These are phyloP conservation scores for Berkeleyomyces rouxiae DNA, from an alignment of 2,329 filamentous ascomycete genomes.

Conservation along the genomic window DNA sequence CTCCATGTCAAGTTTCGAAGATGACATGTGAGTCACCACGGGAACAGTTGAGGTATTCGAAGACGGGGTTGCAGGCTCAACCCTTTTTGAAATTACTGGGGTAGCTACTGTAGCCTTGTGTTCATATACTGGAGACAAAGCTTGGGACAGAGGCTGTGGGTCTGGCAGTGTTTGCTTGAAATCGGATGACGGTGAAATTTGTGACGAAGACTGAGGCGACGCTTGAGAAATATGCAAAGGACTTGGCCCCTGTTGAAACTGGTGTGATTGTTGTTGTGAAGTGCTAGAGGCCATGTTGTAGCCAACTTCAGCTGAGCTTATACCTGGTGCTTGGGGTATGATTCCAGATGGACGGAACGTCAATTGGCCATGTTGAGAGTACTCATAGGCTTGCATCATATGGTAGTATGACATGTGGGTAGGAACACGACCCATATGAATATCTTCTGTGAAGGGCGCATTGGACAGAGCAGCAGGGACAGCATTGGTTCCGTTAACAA, in stretches of 20 bases:
- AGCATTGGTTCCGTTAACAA: conserved; percentile 10
- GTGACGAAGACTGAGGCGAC: background rate
- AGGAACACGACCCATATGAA: background rate
- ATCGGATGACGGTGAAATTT: background rate
- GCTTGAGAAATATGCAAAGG: background rate
- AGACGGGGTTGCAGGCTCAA: background rate
- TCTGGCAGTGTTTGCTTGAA: background rate
- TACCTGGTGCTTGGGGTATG: background rate
- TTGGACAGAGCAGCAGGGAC: background rate
- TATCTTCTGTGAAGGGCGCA: background rate
- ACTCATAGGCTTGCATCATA: conserved; percentile 1
- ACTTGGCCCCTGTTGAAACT: background rate
- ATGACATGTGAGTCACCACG: background rate
- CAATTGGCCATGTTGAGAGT: background rate
- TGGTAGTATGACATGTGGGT: conserved; percentile 2
- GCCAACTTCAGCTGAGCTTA: background rate
- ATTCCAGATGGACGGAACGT: conserved; percentile 1
- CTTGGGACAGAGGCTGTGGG: background rate
- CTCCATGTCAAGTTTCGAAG: background rate
- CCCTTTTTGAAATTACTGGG: background rate
- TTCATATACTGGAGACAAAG: conserved; percentile 8
- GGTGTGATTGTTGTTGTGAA: background rate
- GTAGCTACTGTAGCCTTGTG: conserved; percentile 5
- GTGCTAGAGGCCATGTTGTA: background rate
- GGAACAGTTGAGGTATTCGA: no score